A percentile compares a stretch with the other conserved stretches of the same genome.
These are phyloP conservation scores for Botrytis fragariae DNA, from an alignment of 2,329 filamentous ascomycete species.

Conservation along the genomic window DNA sequence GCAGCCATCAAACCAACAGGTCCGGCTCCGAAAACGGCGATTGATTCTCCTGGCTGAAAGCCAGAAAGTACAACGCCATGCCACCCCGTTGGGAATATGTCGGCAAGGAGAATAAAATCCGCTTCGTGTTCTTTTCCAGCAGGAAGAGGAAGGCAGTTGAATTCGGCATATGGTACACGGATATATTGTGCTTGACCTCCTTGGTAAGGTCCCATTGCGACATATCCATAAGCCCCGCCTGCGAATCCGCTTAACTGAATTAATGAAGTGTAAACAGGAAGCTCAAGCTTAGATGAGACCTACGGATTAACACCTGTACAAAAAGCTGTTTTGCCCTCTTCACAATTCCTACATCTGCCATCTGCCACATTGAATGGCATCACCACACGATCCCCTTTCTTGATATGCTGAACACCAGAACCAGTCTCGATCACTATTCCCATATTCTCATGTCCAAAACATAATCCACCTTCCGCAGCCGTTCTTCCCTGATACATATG, in stretches of 20 bases:
- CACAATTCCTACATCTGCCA: constrained; percentile 82
- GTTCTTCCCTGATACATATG: constrained; percentile 66
- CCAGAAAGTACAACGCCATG: constrained; percentile 56
- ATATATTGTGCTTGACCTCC: constrained; percentile 72
- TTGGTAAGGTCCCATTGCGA: constrained; percentile 58
- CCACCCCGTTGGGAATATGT: constrained; percentile 54
- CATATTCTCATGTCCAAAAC: constrained; percentile 81
- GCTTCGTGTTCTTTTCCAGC: constrained; percentile 63
- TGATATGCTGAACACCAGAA: constrained; percentile 62
- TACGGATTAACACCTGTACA: constrained; percentile 64
- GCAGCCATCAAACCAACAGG: constrained; percentile 66
- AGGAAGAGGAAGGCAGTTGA: constrained; percentile 62
- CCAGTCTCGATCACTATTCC: constrained; percentile 70
- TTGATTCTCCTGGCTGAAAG: constrained; percentile 59
- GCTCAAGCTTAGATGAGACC: background rate
- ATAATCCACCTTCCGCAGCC: constrained; percentile 59
- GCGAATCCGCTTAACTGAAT: constrained; percentile 47
- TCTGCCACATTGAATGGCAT: constrained; percentile 81
- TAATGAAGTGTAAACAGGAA: background rate
- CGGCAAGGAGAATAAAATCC: constrained; percentile 55
- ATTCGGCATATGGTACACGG: constrained; percentile 64
- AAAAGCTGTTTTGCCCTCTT: constrained; percentile 70
- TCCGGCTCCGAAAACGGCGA: constrained; percentile 63
- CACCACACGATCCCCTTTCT: constrained; percentile 75
- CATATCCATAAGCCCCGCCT: constrained; percentile 59